phyloP scores from a whole-genome alignment of 1,139 yeast genomes.

The Kodamaea sp. region DNA sequence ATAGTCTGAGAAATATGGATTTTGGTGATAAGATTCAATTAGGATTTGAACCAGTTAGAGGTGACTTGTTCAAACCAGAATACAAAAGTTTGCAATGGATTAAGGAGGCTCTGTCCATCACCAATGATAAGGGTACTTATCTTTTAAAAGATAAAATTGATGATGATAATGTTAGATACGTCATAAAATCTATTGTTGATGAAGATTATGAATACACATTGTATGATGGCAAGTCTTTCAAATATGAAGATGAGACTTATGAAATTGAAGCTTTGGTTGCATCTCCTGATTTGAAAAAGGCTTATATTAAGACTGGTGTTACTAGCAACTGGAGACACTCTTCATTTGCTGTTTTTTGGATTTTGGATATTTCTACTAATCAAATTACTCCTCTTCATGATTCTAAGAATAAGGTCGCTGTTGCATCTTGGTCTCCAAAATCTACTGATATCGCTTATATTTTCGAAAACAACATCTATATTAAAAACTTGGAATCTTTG shows the following conservation, averaged over 20 bases:
- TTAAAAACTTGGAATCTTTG: slow-evolving; percentile 20
- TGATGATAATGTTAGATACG: slow-evolving; percentile 29
- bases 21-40: slow-evolving; percentile 27
- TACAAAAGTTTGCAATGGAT: slow-evolving; percentile 65
- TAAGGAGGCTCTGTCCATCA: slow-evolving; percentile 41
- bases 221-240: slow-evolving; percentile 48
- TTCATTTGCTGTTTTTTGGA: slow-evolving; percentile 40
- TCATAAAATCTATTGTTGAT: slow-evolving; percentile 51
- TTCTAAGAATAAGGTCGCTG: slow-evolving; percentile 16
- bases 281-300: slow-evolving; percentile 59
- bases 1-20: slow-evolving; percentile 8
- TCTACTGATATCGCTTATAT: slow-evolving; percentile 36
- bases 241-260: slow-evolving; percentile 35
- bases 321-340: slow-evolving; percentile 48
- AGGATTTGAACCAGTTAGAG: slow-evolving; percentile 37
- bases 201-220: slow-evolving; percentile 41
- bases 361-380: slow-evolving; percentile 21
- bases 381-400: slow-evolving; percentile 17
- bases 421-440: slow-evolving; percentile 28
- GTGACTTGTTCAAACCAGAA: slow-evolving; percentile 49
- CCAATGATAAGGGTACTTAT: slow-evolving; percentile 54
- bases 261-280: slow-evolving; percentile 53
- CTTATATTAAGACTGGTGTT: slow-evolving; percentile 52
- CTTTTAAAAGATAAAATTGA: slow-evolving; percentile 30
- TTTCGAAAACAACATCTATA: slow-evolving; percentile 34